phyloP scores from a whole-genome alignment of 768 basidiomycete species.

The Termitomyces sp. region DNA sequence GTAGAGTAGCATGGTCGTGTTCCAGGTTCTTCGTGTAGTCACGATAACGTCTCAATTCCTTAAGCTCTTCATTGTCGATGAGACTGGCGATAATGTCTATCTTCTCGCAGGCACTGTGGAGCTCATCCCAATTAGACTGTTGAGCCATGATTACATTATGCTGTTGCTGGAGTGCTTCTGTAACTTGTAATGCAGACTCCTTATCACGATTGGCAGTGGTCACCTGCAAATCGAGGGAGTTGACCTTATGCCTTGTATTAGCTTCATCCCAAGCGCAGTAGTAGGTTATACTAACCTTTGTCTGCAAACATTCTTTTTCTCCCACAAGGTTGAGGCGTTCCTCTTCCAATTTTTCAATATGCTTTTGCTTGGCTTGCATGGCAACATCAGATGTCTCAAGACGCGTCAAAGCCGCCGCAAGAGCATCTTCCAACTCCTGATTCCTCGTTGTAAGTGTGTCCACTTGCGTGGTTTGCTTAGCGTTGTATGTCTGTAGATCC shows the following conservation, averaged over 20 bases:
- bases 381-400: constrained; percentile 70
- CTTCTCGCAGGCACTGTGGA: constrained; percentile 66
- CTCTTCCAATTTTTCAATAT: constrained; percentile 59
- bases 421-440: constrained; percentile 63
- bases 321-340: constrained; percentile 44
- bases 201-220: constrained; percentile 58
- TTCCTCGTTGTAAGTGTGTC: constrained; percentile 45
- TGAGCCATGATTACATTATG: constrained; percentile 55
- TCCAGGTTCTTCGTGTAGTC: constrained; percentile 62
- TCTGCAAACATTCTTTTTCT: constrained; percentile 52
- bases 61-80: constrained; percentile 66
- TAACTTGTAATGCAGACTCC: constrained; percentile 46
- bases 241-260: constrained; percentile 36
- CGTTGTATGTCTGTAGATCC: constrained; percentile 39
- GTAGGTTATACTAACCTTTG: constrained; percentile 43
- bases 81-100: constrained; percentile 60
- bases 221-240: constrained; percentile 54
- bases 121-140: constrained; percentile 74
- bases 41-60: constrained; percentile 62
- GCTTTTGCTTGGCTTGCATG: constrained; percentile 53
- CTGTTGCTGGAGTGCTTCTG: constrained; percentile 51
- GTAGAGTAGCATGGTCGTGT: constrained; percentile 57
- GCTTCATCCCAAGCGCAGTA: constrained; percentile 8
- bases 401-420: constrained; percentile 67
- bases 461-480: constrained; percentile 40